Percentiles rank a stretch among this genome's conserved stretches.
Conservation (phyloP, 1,139 yeast species). For the Yamadazyma membranifaciens region DNA sequence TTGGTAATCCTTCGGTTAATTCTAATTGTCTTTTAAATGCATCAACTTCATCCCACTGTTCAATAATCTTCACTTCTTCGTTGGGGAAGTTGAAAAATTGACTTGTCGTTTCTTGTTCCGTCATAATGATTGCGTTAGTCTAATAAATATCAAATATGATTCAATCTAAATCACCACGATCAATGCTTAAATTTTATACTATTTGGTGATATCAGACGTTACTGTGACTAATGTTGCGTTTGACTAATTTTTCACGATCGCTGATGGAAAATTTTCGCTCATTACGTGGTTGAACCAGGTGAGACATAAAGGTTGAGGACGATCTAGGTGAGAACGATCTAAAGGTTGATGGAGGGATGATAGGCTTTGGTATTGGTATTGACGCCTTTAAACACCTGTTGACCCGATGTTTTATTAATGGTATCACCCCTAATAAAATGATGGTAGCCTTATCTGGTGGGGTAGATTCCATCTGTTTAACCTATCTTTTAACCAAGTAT, state of each 20-base stretch:
- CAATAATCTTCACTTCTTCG: constrained; percentile 81
- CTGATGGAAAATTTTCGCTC: too few species aligned
- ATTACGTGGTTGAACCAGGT: too few species aligned
- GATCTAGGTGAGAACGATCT: too few species aligned
- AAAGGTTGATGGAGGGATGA: too few species aligned
- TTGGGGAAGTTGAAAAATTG: constrained; percentile 66
- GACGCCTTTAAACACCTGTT: constrained; percentile 15
- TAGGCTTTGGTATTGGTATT: neutral
- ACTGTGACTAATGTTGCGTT: too few species aligned
- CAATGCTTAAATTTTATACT: too few species aligned
- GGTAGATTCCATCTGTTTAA: constrained; percentile 73
- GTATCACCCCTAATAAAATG: constrained; percentile 16
- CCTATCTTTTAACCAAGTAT: constrained; percentile 42
- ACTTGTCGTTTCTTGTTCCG: constrained; percentile 27
- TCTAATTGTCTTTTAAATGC: constrained; percentile 89
- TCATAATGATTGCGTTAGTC: too few species aligned
- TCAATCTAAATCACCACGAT: too few species aligned
- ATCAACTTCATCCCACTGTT: constrained; percentile 83
- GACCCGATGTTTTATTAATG: constrained; percentile 12
- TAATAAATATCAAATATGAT: too few species aligned
- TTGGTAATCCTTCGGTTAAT: constrained; percentile 80
- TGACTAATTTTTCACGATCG: too few species aligned
- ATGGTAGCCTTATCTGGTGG: constrained; percentile 74
- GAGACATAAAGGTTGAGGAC: too few species aligned
- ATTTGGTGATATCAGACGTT: too few species aligned